Base-by-base conservation (phyloP, 495 filamentous ascomycete genomes). In the Cryomyces antarcticus region DNA sequence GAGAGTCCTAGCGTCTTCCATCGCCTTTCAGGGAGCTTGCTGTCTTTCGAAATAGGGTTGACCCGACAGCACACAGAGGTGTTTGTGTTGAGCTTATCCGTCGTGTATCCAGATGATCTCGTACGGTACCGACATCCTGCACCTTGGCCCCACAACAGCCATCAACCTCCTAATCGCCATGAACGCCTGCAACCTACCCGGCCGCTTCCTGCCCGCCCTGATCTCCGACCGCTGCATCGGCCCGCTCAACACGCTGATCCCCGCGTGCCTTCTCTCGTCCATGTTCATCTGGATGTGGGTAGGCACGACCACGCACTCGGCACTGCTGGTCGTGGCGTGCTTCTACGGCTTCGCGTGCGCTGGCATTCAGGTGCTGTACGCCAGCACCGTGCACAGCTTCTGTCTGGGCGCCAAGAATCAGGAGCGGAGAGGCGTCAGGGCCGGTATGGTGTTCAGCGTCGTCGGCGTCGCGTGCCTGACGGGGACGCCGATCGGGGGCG, bases 191-290 rank as follows among this genome's bases (percentile, higher is more conserved):
- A 56, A 46, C 37, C 29, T 47, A 2, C 51, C 51, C 7, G 42
- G 41, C 4, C 51, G 46, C 31, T 37, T 48, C 17, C 42, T 48
- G 6, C 54, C 53, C 4, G 41, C 37, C n/a, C n/a, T 42, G 7
- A 47, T 48, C 37, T 36, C 31, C 2, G 45, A 50, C 34, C 12
- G 36, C 3, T 47, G 51, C 24, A 42, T 54, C 10, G 55, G 55
- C 6, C 51, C 53, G 0, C 44, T 58, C 24, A 58, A 58, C 44
- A 54, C 46, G 0, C 41, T 58, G 9, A 50, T 56, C 38, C 46
- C 45, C 3, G 30, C 44, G 24, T 10, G 43, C 7, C 35, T 54
- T 39, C 37, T 52, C 28, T 41, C 24, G 6, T 48, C 47, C 3
- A 39, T 36, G 9, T 28, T 53, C 31, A 42, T 52, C 6, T 41